Evolutionary conservation across 257 asterid genomes (phyloP), one percentile per base, ranked within the genome.

Genomic region (Forsythia suspensa): DNA sequence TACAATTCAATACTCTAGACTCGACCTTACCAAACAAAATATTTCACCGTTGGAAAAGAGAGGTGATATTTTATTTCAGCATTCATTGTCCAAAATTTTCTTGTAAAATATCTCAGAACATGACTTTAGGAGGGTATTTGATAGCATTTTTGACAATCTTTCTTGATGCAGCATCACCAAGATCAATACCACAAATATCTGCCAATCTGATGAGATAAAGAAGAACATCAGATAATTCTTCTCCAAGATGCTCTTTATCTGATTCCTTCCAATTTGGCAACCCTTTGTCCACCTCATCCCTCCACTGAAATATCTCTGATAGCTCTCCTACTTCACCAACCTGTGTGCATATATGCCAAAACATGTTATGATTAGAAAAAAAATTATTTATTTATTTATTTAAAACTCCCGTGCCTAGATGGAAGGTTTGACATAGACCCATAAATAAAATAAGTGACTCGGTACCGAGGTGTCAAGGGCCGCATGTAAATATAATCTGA

Each of bases 281-380:
- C 6, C 94, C 94, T 80, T 82, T 90, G n/a, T 82, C 89, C 37
- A 90, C 94, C 29, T 90, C 94, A 40, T 92, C 94, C 61, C 80
- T 90, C 94, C 94, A 90, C 43, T 90, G 94, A 74, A 90, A 90
- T 79, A 90, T 90, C 34, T 90, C 90, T 66, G 94, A 84, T 67
- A 90, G 59, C 71, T 90, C 92, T 42, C 94, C 94, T 7, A 90
- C 89, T 83, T 90, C 94, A 34, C 90, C 92, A 57, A 90, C 87
- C 92, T 89, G 85, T 13, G 46, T 4, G 6, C 5, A 3, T 61
- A 61, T 7, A 61, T 61, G 36, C 13, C 29, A 77, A 37, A 9
- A 71, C 11, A 37, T 1, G 20, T 21, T 2, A 9, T 15, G 15
- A 16, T 8, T 48, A 2, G 11, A 16, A 34, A 73, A 46, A 20